phyloP scores from a whole-genome alignment of 176 grass and related monocot genomes.

The Eragrostis curvula region DNA sequence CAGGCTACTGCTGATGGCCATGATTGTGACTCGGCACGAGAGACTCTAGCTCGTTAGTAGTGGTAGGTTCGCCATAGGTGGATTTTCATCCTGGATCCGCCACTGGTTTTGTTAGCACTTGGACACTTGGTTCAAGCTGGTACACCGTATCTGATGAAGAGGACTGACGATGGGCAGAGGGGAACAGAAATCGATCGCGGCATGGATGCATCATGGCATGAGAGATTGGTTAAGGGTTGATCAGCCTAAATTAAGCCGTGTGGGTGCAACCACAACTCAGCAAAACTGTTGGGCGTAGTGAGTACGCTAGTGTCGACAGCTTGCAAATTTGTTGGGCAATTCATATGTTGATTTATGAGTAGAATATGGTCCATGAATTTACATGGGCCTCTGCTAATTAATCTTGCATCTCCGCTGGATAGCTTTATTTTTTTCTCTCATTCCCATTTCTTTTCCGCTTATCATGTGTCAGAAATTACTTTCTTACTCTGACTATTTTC shows the following conservation, averaged over 20 bases:
- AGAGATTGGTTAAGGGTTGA: not conserved
- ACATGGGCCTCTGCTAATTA: not conserved
- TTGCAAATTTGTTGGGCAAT: slow-evolving; percentile 48
- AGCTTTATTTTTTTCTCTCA: too few relatives aligned
- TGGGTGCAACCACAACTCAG: slow-evolving; percentile 46
- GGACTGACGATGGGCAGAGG: too few relatives aligned
- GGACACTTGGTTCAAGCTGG: not conserved
- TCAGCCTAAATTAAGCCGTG: slow-evolving; percentile 28
- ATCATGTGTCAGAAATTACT: not conserved
- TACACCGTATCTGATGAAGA: not conserved
- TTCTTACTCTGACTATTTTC: not conserved
- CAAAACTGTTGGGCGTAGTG: slow-evolving; percentile 37
- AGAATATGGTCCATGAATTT: slow-evolving; percentile 43
- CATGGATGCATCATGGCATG: not conserved
- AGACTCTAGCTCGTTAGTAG: too few relatives aligned
- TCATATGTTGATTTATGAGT: slow-evolving; percentile 46
- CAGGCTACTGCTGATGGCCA: too few relatives aligned
- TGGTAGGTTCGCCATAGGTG: too few relatives aligned
- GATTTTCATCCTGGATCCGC: too few relatives aligned
- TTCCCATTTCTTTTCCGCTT: not conserved
- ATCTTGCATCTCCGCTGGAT: not conserved
- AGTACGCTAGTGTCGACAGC: slow-evolving; percentile 44
- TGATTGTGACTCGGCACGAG: too few relatives aligned
- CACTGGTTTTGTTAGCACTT: not conserved
- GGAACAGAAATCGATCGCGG: not conserved